phyloP scores from a whole-genome alignment of 1,284 basidiomycete species.

The Cystobasidium pallidum region DNA sequence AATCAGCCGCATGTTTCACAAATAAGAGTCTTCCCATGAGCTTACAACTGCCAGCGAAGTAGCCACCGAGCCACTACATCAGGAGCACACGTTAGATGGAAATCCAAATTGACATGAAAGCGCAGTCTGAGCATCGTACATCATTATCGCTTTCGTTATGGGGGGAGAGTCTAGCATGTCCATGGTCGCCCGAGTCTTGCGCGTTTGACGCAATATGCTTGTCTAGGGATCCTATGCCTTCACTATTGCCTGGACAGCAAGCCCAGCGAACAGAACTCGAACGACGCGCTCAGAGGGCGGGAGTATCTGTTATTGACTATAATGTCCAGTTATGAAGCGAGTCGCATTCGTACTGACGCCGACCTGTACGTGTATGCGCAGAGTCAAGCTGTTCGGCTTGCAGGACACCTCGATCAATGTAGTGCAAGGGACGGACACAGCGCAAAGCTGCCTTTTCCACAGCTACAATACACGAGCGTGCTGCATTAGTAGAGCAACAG shows the following conservation, averaged over 20 bases:
- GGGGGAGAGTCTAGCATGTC: constrained; percentile 77
- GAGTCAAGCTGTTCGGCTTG: not conserved
- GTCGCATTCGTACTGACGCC: not conserved
- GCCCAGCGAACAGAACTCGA: no score
- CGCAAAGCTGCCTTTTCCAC: no score
- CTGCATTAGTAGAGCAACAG: no score
- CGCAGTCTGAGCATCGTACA: constrained; percentile 39
- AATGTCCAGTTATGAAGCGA: no score
- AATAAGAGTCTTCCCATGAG: no score
- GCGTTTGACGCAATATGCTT: not conserved
- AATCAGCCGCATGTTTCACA: no score
- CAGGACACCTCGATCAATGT: constrained; percentile 16
- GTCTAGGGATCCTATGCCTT: no score
- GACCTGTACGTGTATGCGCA: not conserved
- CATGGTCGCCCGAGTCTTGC: constrained; percentile 19
- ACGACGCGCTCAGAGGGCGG: no score
- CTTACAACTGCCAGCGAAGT: constrained; percentile 60
- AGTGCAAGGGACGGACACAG: no score
- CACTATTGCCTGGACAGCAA: no score
- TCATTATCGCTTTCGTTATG: constrained; percentile 63
- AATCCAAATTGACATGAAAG: not conserved
- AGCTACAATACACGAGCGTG: not conserved
- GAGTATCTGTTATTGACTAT: no score
- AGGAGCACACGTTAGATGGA: not conserved
- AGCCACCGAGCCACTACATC: constrained; percentile 69